Evolutionary conservation across 176 grass and related monocot species (phyloP).

Genomic region (Phragmites australis): DNA sequence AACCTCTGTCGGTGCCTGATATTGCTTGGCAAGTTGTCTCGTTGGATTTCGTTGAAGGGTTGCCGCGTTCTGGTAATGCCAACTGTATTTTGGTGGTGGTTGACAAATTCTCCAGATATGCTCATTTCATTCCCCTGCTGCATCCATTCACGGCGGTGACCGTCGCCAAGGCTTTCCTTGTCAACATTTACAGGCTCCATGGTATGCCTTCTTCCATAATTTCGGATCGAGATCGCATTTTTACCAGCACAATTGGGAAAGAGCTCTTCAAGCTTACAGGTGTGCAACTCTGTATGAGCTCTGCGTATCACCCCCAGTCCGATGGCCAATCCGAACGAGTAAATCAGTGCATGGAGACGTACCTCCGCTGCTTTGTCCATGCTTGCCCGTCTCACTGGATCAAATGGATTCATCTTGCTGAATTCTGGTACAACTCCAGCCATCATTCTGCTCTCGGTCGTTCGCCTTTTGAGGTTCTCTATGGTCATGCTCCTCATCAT

Average conservation of each 20-base stretch:
- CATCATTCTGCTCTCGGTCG: rapidly evolving
- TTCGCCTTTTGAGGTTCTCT: neutral
- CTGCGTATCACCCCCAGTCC: neutral
- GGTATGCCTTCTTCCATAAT: neutral
- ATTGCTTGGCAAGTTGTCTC: neutral
- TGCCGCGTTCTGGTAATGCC: rapidly evolving
- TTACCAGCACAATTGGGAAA: neutral
- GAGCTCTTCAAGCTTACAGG: neutral
- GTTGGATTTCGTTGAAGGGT: neutral
- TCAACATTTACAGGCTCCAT: neutral
- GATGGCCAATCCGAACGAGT: neutral
- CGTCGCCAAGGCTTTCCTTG: neutral
- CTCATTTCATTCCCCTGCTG: neutral
- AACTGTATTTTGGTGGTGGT: neutral
- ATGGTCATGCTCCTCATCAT: neutral
- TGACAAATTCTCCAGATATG: neutral
- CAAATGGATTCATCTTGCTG: neutral
- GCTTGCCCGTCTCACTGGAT: neutral
- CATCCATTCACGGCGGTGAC: neutral
- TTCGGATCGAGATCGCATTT: neutral
- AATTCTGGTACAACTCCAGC: neutral
- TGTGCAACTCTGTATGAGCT: neutral
- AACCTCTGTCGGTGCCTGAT: neutral
- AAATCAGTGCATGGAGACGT: neutral
- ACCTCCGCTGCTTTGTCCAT: neutral